Percentiles rank a stretch among this genome's conserved stretches.
Evolutionary conservation across 2,329 filamentous ascomycete species (phyloP).

Genomic region (Berkeleyomyces rouxiae): DNA sequence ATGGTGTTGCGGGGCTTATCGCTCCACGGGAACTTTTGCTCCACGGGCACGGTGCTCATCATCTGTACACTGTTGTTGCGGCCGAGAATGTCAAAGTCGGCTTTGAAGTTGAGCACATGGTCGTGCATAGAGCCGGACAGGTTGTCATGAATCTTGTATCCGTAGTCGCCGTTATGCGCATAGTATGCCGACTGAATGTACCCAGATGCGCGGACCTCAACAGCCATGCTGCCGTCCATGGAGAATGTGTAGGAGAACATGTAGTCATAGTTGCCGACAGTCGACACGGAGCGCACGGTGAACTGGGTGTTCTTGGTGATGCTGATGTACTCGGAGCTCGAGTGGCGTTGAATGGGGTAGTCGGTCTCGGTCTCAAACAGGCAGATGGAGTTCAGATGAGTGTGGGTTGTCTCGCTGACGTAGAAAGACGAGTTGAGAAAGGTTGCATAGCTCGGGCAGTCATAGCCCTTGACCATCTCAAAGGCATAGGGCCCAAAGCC

Average conservation of each 20-base stretch:
- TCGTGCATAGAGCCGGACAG: conserved; percentile 24
- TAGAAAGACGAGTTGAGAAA: conserved; percentile 22
- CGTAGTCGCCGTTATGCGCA: conserved; percentile 21
- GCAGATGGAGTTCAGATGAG: conserved; percentile 22
- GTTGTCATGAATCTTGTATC: conserved; percentile 21
- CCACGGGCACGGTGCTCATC: conserved; percentile 20
- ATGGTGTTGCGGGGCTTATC: conserved; percentile 23
- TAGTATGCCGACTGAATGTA: conserved; percentile 23
- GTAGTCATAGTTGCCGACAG: conserved; percentile 29
- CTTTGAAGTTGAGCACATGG: conserved; percentile 26
- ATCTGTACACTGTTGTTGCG: conserved; percentile 22
- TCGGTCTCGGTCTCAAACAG: conserved; percentile 25
- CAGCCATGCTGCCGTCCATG: conserved; percentile 24
- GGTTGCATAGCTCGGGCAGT: conserved; percentile 25
- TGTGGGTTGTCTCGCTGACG: conserved; percentile 19
- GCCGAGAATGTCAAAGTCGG: conserved; percentile 25
- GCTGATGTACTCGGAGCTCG: conserved; percentile 16
- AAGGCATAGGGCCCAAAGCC: conserved; percentile 22
- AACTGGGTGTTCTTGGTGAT: conserved; percentile 21
- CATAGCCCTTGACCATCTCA: conserved; percentile 26
- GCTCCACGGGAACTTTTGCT: conserved; percentile 23
- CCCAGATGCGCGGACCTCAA: conserved; percentile 24
- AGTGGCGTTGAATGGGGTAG: conserved; percentile 23
- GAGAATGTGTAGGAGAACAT: conserved; percentile 24
- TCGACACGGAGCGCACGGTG: conserved; percentile 16